Percentiles rank a stretch among this genome's conserved stretches.
Conservation (phyloP, 2,329 filamentous ascomycete species). For the Fusarium beomiforme region DNA sequence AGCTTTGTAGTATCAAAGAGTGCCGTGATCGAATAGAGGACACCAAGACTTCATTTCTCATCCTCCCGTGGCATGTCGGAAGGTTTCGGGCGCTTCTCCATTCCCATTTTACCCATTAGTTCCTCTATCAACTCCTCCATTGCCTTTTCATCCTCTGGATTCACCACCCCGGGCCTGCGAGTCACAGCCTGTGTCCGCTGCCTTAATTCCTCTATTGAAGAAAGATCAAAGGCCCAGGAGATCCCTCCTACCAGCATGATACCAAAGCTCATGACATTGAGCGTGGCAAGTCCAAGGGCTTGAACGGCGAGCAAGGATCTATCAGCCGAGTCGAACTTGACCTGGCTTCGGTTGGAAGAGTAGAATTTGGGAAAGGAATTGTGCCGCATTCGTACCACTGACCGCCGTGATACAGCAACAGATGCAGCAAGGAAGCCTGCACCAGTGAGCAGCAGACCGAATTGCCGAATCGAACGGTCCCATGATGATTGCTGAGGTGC, state of each 20-base stretch:
- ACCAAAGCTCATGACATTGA: slow-evolving; percentile 82
- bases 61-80: slow-evolving; percentile 16
- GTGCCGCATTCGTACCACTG: slow-evolving; percentile 71
- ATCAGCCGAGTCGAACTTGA: slow-evolving; percentile 44
- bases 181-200: slow-evolving; percentile 56
- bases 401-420: slow-evolving; percentile 74
- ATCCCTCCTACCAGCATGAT: slow-evolving; percentile 79
- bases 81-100: slow-evolving; percentile 43
- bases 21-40: background rate
- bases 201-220: slow-evolving; percentile 72
- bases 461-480: slow-evolving; percentile 62
- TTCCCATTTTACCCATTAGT: slow-evolving; percentile 62
- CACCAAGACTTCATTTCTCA: background rate
- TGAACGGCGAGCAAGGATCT: slow-evolving; percentile 75
- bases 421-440: slow-evolving; percentile 80
- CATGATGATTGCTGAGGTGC: slow-evolving; percentile 49
- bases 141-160: slow-evolving; percentile 65
- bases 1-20: background rate
- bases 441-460: slow-evolving; percentile 78
- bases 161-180: slow-evolving; percentile 48
- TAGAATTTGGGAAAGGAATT: slow-evolving; percentile 77
- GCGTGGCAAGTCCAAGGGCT: slow-evolving; percentile 85
- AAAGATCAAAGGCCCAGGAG: slow-evolving; percentile 82
- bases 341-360: slow-evolving; percentile 61
- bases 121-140: slow-evolving; percentile 70